Evolutionary conservation across 176 grass and related monocot species (phyloP).

Genomic region (Carex kokanica): DNA sequence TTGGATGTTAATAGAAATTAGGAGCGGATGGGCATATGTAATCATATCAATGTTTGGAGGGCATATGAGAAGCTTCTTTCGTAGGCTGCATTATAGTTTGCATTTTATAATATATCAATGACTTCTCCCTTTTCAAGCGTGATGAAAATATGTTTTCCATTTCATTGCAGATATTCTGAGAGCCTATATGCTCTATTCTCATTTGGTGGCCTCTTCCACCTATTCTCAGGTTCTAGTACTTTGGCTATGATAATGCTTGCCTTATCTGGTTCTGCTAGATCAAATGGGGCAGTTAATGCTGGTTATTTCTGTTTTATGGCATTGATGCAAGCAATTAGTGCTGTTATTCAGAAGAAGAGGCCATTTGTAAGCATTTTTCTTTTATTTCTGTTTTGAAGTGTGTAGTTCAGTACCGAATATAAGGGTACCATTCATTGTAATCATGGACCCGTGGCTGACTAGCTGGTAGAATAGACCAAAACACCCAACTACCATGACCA

Average conservation of each 20-base stretch:
- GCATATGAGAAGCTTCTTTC: not conserved
- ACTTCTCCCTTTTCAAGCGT: not conserved
- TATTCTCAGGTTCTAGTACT: slow-evolving; percentile 77
- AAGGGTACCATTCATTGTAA: not conserved
- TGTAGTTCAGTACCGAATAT: not conserved
- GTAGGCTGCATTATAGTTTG: not conserved
- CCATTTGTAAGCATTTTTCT: slow-evolving; percentile 42
- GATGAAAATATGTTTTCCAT: slow-evolving; percentile 22
- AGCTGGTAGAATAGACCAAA: not conserved
- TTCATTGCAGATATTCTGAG: slow-evolving; percentile 76
- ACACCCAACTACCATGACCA: not conserved
- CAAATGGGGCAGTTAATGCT: slow-evolving; percentile 95
- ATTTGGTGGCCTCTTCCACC: slow-evolving; percentile 72
- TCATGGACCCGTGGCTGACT: not conserved
- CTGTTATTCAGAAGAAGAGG: slow-evolving; percentile 53
- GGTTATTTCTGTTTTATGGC: slow-evolving; percentile 97
- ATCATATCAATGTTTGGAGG: not conserved
- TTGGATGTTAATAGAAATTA: not conserved
- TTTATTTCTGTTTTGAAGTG: not conserved
- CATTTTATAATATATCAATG: not conserved
- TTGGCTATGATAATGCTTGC: slow-evolving; percentile 78
- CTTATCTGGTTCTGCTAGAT: slow-evolving; percentile 89
- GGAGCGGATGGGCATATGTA: not conserved
- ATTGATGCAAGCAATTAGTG: slow-evolving; percentile 62
- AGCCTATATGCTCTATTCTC: slow-evolving; percentile 74